Evolutionary conservation across 2,329 filamentous ascomycete species (phyloP), one percentile per base, ranked within the genome.

Genomic region (Fusarium sublunatum): DNA sequence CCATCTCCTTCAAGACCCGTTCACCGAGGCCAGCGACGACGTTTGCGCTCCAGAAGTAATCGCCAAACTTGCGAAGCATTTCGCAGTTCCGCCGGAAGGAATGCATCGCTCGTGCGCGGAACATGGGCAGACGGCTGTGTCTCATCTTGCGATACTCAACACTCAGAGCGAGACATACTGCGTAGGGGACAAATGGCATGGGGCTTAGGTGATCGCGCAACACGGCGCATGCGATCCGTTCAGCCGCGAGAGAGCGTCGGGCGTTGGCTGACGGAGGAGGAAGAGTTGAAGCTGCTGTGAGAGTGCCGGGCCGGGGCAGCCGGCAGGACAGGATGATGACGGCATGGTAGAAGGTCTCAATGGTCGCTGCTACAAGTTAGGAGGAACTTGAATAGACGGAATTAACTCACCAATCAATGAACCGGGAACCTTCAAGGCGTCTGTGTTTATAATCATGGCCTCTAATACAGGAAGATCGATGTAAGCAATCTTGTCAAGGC

Each of bases 81-180:
- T 81, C 77, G 10, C 84, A 85, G 36, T 86, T 83, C 40, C 79
- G 79, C 46, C 80, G 79, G 67, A 89, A 88, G 0, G 82, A 77
- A 12, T 77, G 77, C 61, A 83, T 82, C 6, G 84, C 82, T n/a
- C 86, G 76, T 0, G 79, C 78, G 5, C 85, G 81, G 58, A 86
- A 87, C 78, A 87, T 83, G 2, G 85, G 82, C 0, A 87, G 75
- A 11, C 81, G 81, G 53, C 84, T 86, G 64, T 87, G 83, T 2
- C 86, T 80, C 85, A 88, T 86, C 68, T 88, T 88, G 40, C 85
- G 81, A 62, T 88, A 89, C 11, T 84, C 83, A 1, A 88, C 84
- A 42, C 84, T 87, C 1, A 89, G 77, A 0, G 86, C 83, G 1
- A 89, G 78, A 1, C 86, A 86, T 0, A 88, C 78, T 1, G 84